Conservation (phyloP, 345 rosid genomes). For the Eucalyptus marginata region DNA sequence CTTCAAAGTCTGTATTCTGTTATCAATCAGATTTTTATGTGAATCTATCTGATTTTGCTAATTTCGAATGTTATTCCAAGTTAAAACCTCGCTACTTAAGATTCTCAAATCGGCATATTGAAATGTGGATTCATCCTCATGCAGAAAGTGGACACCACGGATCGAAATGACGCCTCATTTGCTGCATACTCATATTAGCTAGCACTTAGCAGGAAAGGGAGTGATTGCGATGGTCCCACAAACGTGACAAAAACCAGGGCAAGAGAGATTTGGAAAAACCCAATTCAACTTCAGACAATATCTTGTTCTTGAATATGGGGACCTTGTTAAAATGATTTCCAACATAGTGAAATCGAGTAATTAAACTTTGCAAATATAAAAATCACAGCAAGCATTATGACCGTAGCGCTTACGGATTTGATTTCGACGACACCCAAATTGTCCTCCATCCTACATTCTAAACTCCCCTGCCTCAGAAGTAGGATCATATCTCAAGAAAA, state of each 20-base stretch:
- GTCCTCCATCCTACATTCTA: background rate
- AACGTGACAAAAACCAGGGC: background rate
- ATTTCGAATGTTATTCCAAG: background rate
- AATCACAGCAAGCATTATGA: background rate
- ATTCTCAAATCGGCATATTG: background rate
- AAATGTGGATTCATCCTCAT: background rate
- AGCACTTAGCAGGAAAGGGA: background rate
- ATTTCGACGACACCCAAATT: background rate
- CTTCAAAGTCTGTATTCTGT: background rate
- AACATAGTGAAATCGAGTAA: background rate
- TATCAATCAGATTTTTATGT: background rate
- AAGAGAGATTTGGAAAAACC: background rate
- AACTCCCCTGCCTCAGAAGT: background rate
- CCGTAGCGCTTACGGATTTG: background rate
- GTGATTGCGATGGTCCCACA: background rate
- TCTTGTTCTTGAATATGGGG: background rate
- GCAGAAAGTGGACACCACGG: background rate
- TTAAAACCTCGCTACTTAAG: background rate
- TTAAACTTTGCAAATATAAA: background rate
- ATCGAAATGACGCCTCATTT: background rate
- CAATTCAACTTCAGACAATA: background rate
- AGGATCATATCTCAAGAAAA: background rate
- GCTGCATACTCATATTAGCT: background rate
- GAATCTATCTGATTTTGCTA: background rate
- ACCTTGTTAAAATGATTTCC: background rate